These are phyloP conservation scores for Backusella liffmaniae DNA, from an alignment of 192 early-diverging fungal species.

Conservation along the genomic window DNA sequence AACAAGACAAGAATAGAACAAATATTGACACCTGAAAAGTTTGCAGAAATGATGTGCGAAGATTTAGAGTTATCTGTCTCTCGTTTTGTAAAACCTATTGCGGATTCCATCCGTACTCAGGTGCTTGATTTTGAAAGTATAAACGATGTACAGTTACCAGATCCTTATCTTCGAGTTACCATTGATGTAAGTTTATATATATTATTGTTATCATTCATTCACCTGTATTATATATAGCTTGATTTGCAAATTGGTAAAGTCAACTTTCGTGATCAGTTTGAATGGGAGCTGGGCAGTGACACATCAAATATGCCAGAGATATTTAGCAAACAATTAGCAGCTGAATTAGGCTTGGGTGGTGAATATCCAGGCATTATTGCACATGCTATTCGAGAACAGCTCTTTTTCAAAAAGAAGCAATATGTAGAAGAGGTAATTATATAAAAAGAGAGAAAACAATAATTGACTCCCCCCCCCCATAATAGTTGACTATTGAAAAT, in stretches of 20 bases:
- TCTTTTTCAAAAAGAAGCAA: constrained; percentile 58
- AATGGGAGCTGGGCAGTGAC: constrained; percentile 78
- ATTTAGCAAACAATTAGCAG: constrained; percentile 62
- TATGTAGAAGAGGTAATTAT: constrained; percentile 40
- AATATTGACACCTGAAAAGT: constrained; percentile 76
- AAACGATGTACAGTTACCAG: constrained; percentile 45
- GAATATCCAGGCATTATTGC: constrained; percentile 79
- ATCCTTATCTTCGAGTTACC: constrained; percentile 41
- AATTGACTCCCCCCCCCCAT: not conserved
- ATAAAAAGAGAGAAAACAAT: not conserved
- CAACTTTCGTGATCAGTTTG: constrained; percentile 83
- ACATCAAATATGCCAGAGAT: constrained; percentile 60
- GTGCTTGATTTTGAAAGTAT: constrained; percentile 57
- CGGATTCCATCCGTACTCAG: constrained; percentile 58
- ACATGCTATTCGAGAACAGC: constrained; percentile 73
- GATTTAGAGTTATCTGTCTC: constrained; percentile 63
- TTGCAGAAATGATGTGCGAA: constrained; percentile 80
- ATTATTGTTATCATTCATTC: too few species aligned
- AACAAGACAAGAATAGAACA: constrained; percentile 48
- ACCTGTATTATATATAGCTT: constrained; percentile 42
- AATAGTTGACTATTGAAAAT: constrained; percentile 33
- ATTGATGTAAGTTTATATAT: constrained; percentile 42
- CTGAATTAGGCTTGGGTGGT: constrained; percentile 77
- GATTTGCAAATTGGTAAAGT: constrained; percentile 83
- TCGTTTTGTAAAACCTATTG: constrained; percentile 52